phyloP scores from a whole-genome alignment of 1,284 basidiomycete species.

The Rhodotorula sp. region DNA sequence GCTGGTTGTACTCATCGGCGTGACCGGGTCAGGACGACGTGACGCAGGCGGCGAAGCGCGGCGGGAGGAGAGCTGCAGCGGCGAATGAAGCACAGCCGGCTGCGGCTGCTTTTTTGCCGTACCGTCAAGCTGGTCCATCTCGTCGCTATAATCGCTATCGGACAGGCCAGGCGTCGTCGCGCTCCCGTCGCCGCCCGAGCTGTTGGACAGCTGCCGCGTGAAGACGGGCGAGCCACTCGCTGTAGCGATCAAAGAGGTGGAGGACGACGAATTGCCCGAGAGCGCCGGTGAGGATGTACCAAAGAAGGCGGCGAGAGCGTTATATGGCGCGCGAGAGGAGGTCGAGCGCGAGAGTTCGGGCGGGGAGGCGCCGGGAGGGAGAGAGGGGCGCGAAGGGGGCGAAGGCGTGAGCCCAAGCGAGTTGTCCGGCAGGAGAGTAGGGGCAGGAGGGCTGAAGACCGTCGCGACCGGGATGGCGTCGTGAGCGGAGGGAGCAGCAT shows the following conservation, averaged over 20 bases:
- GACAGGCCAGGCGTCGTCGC: neutral
- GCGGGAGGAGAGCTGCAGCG: neutral
- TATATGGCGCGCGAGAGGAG: neutral
- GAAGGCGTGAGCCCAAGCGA: neutral
- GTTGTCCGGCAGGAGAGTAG: neutral
- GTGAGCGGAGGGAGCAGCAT: neutral
- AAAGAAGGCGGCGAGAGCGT: slow-evolving; percentile 14
- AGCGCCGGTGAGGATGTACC: neutral
- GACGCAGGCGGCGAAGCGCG: neutral
- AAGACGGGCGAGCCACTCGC: neutral
- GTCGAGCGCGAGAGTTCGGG: neutral
- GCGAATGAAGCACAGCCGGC: neutral
- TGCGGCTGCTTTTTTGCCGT: neutral
- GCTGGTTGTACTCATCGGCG: no score
- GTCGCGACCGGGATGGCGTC: no score
- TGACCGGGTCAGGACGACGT: neutral
- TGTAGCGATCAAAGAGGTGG: neutral
- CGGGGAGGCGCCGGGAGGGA: neutral
- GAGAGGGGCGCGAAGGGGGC: neutral
- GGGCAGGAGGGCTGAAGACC: no score
- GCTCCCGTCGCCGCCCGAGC: neutral
- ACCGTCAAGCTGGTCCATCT: neutral
- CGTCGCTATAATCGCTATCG: neutral
- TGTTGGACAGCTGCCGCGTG: neutral
- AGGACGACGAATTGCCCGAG: neutral